These are phyloP conservation scores for Cladobotryum protrusum DNA, from an alignment of 2,329 filamentous ascomycete species.

Conservation along the genomic window DNA sequence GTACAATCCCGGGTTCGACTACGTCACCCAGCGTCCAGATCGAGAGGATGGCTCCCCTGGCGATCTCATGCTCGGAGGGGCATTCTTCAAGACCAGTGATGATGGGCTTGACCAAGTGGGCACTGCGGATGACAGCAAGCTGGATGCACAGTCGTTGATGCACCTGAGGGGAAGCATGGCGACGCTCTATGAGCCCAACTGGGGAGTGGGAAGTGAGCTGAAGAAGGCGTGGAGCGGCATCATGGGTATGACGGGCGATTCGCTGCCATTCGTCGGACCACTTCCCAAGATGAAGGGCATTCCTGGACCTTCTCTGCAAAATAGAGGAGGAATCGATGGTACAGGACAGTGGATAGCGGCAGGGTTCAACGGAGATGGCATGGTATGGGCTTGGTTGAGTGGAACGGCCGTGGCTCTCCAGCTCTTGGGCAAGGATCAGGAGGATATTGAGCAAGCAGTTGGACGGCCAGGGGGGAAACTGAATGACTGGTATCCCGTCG, in stretches of 20 bases:
- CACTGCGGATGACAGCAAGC: slow-evolving; percentile 37
- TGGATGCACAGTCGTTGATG: slow-evolving; percentile 33
- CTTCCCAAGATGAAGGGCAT: slow-evolving; percentile 21
- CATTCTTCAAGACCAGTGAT: slow-evolving; percentile 36
- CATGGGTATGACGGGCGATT: slow-evolving; percentile 42
- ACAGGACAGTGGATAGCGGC: slow-evolving; percentile 46
- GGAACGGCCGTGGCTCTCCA: slow-evolving; percentile 42
- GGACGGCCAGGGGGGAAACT: slow-evolving; percentile 33
- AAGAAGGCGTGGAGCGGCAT: slow-evolving; percentile 45
- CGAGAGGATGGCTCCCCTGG: slow-evolving; percentile 23
- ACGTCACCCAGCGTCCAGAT: slow-evolving; percentile 42
- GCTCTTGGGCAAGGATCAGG: slow-evolving; percentile 34
- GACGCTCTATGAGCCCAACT: slow-evolving; percentile 33
- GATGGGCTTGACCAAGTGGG: slow-evolving; percentile 42
- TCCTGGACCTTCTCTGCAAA: background rate
- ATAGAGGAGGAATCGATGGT: background rate
- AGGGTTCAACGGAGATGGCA: slow-evolving; percentile 46
- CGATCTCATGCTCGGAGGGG: slow-evolving; percentile 51
- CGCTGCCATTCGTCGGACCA: slow-evolving; percentile 44
- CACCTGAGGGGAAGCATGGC: slow-evolving; percentile 38
- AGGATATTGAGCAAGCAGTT: slow-evolving; percentile 20
- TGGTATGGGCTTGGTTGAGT: slow-evolving; percentile 48
- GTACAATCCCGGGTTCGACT: slow-evolving; percentile 43
- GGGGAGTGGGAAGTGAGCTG: slow-evolving; percentile 27
- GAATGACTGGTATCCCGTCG: slow-evolving; percentile 35